Percentiles rank a stretch among this genome's conserved stretches.
Evolutionary conservation across 331 rosid genomes (phyloP).

Genomic region (Erythrophleum ivorense): DNA sequence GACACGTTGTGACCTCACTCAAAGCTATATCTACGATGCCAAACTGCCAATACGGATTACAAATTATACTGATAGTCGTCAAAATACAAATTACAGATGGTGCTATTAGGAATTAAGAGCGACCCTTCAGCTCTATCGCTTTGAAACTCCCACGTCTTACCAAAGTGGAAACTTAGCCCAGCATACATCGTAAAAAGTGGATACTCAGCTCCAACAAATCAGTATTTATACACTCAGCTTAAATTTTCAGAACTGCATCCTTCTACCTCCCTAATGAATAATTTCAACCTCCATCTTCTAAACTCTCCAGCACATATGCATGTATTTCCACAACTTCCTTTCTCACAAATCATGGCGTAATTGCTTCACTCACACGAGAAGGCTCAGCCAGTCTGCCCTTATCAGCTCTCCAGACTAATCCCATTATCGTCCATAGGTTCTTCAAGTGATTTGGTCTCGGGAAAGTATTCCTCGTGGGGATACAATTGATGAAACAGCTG

Average conservation of each 20-base stretch:
- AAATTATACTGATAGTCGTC: background rate
- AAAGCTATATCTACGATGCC: background rate
- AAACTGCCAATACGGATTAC: background rate
- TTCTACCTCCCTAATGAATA: conserved; percentile 15
- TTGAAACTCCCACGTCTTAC: conserved; percentile 4
- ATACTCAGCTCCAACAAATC: conserved; percentile 25
- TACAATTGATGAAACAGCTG: conserved; percentile 80
- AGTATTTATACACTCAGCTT: conserved; percentile 8
- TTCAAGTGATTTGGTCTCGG: conserved; percentile 57
- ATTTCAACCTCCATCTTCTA: conserved; percentile 23
- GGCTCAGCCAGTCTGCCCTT: conserved; percentile 24
- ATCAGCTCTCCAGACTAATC: conserved; percentile 50
- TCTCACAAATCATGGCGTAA: conserved; percentile 21
- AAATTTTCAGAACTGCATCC: background rate
- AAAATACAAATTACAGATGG: conserved; percentile 34
- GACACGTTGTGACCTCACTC: background rate
- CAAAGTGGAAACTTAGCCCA: conserved; percentile 9
- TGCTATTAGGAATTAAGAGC: background rate
- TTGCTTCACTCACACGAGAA: conserved; percentile 9
- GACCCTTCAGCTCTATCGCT: conserved; percentile 6
- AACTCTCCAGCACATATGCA: background rate
- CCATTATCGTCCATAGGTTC: conserved; percentile 49
- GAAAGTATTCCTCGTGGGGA: conserved; percentile 76
- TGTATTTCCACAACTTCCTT: conserved; percentile 28
- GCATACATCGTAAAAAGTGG: conserved; percentile 15